Percentiles rank a stretch among this genome's conserved stretches.
These are phyloP conservation scores for Phytophthora sp. DNA, from an alignment of 352 stramenopile species.

Conservation along the genomic window DNA sequence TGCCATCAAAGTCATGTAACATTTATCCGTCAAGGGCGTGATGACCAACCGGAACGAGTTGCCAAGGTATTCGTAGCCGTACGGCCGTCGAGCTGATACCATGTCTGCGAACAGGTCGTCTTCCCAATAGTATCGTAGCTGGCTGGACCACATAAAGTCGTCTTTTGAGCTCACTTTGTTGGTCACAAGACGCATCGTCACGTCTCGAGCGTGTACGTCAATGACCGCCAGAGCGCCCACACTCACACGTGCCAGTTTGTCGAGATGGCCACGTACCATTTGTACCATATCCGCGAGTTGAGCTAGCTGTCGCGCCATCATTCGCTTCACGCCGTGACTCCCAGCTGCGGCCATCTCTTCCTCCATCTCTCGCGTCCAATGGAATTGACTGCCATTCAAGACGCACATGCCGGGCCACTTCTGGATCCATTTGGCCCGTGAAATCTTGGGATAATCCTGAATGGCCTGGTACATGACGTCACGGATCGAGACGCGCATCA, in stretches of 20 bases:
- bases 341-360: conserved; percentile 81
- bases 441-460: conserved; percentile 90
- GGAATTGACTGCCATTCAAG: conserved; percentile 94
- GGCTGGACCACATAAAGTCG: conserved; percentile 95
- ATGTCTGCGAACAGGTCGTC: conserved; percentile 89
- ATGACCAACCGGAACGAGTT: conserved; percentile 96
- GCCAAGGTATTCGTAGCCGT: conserved; percentile 95
- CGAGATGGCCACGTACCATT: conserved; percentile 88
- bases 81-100: conserved; percentile 90
- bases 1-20: conserved; percentile 96
- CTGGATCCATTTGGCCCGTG: conserved; percentile 95
- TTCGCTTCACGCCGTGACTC: conserved; percentile 88
- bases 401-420: conserved; percentile 95
- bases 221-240: conserved; percentile 95
- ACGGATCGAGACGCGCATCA: conserved; percentile 93
- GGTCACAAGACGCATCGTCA: conserved; percentile 88
- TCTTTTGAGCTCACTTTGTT: conserved; percentile 88
- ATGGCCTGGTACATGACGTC: conserved; percentile 93
- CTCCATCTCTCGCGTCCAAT: conserved; percentile 96
- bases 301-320: conserved; percentile 90
- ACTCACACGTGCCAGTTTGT: conserved; percentile 91
- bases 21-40: conserved; percentile 95
- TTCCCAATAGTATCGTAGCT: conserved; percentile 96
- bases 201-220: conserved; percentile 94
- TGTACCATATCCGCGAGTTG: conserved; percentile 97